These are phyloP conservation scores for Monilinia fructigena DNA, from an alignment of 2,329 filamentous ascomycete genomes.

Conservation along the genomic window DNA sequence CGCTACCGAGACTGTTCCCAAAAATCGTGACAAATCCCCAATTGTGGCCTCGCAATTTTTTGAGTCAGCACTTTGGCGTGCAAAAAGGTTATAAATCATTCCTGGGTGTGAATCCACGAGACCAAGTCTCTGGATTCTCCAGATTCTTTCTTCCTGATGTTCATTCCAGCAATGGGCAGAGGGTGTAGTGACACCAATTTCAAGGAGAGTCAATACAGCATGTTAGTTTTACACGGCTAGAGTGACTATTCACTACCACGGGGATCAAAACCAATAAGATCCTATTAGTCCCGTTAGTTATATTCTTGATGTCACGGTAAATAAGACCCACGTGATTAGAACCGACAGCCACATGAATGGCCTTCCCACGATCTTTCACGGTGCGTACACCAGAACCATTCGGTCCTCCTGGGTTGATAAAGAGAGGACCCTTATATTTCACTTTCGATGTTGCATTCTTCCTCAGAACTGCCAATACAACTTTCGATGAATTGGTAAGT, in stretches of 20 bases:
- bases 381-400: constrained; percentile 41
- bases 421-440: constrained; percentile 31
- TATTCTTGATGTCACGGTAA: not conserved
- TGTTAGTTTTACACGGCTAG: not conserved
- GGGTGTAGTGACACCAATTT: constrained; percentile 47
- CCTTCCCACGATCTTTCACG: constrained; percentile 33
- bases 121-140: constrained; percentile 47
- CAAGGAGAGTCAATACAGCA: not conserved
- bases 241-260: constrained; percentile 41
- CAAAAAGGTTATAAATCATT: constrained; percentile 48
- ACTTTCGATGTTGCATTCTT: constrained; percentile 28
- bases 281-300: constrained; percentile 36
- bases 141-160: constrained; percentile 44
- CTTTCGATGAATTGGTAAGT: not conserved
- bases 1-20: constrained; percentile 28
- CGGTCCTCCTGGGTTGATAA: constrained; percentile 43
- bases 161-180: constrained; percentile 51
- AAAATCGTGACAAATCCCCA: constrained; percentile 8
- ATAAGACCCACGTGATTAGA: constrained; percentile 1
- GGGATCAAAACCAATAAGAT: constrained; percentile 53
- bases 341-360: constrained; percentile 46
- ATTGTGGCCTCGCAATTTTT: constrained; percentile 3
- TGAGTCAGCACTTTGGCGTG: constrained; percentile 35
- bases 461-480: constrained; percentile 29
- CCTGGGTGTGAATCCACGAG: constrained; percentile 50